Evolutionary conservation across 2,329 filamentous ascomycete species (phyloP).

Genomic region (Penicillium sp.): DNA sequence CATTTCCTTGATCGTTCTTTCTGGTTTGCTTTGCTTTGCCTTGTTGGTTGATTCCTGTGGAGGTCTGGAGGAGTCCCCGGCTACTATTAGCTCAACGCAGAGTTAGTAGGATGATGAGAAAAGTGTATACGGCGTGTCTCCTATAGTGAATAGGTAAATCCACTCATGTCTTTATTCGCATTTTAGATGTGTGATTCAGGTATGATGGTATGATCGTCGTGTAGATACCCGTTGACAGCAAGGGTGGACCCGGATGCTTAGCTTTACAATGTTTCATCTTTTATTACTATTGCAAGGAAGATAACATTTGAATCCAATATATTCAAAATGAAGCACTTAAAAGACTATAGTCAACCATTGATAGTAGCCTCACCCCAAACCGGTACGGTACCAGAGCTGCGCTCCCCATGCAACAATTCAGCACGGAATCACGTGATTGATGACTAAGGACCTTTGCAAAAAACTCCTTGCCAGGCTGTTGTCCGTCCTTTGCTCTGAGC

Average conservation of each 20-base stretch:
- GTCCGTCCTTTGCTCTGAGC: slow-evolving; percentile 32
- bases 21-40: neutral
- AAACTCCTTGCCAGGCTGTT: slow-evolving; percentile 35
- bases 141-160: neutral
- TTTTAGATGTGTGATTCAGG: neutral
- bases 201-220: neutral
- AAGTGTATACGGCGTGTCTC: neutral
- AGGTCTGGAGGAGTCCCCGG: neutral
- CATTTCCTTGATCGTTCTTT: slow-evolving; percentile 2
- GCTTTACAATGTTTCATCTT: slow-evolving; percentile 2
- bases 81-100: neutral
- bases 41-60: neutral
- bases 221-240: neutral
- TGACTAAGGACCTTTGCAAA: slow-evolving; percentile 29
- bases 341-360: neutral
- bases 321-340: neutral
- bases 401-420: slow-evolving; percentile 4
- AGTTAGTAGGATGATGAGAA: neutral
- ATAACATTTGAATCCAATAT: neutral
- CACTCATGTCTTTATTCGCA: neutral
- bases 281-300: neutral
- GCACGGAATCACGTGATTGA: slow-evolving; percentile 25
- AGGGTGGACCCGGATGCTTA: slow-evolving; percentile 1
- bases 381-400: slow-evolving; percentile 7
- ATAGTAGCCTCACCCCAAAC: slow-evolving; percentile 2